Evolutionary conservation across 768 basidiomycete genomes (phyloP), one percentile per base, ranked within the genome.

Genomic region (Phylloporus rhodoxanthus): DNA sequence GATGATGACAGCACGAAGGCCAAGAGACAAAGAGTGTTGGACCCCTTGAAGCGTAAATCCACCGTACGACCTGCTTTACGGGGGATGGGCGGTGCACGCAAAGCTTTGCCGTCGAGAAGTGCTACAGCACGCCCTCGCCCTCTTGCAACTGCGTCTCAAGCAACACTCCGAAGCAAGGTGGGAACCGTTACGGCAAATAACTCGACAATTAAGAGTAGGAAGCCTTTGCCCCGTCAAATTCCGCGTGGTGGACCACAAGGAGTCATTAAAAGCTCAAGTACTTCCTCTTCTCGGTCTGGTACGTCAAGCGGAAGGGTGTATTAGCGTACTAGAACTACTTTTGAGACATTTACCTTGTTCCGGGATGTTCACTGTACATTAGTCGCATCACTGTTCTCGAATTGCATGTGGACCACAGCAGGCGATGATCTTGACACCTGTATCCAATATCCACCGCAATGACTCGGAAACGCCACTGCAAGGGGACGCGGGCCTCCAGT

Each of bases 1-100:
- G 53, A 50, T 8, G 54, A 53, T 32, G 45, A 21, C 39, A 34
- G 45, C 34, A 38, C 44, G 26, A 54, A 50, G 20, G 42, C 36
- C 5, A 68, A 68, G 48, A 62, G 58, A 41, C 68, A 59, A 41
- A 64, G 39, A 19, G 56, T 68, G 21, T 38, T 68, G 19, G 57
- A 58, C 14, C 59, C 66, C 32, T 21, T 54, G 11, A 57, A 53
- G 47, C 66, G 66, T 32, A 56, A 50, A 42, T 59, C 59, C 10
- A 59, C 58, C 14, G 48, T 68, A 19, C 68, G 68, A 9, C 63
- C 66, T 8, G 32, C 39, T 20, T 19, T 43, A 33, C 59, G 51
- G 43, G 58, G 47, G 5, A n/a, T 38, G 15, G 51, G 45, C 28
- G 53, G 47, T 19, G 26, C 46, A 13, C 64, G 52, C 42, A 64